These are phyloP conservation scores for Triticum monococcum DNA, from an alignment of 176 grass and related monocot species.

Conservation along the genomic window DNA sequence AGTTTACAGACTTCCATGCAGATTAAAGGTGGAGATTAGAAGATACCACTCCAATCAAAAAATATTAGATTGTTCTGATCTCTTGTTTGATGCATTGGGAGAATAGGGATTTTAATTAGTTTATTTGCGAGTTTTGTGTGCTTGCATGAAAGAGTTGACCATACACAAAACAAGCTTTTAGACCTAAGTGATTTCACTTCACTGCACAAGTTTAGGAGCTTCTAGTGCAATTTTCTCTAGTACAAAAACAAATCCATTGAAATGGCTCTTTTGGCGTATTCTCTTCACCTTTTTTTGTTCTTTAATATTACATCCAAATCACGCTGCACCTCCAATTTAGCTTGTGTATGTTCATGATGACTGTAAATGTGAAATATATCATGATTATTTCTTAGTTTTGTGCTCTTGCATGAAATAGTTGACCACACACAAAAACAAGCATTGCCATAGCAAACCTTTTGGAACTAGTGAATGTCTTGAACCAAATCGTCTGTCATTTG, in stretches of 20 bases:
- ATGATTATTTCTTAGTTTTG: slow-evolving; percentile 1
- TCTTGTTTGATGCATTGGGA: too few species aligned
- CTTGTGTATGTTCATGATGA: slow-evolving; percentile 11
- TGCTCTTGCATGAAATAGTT: slow-evolving; percentile 5
- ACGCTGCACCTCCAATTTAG: not conserved
- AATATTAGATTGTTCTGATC: too few species aligned
- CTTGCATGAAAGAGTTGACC: not conserved
- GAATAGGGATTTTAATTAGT: too few species aligned
- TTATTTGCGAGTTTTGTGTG: slow-evolving; percentile 1
- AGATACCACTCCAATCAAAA: too few species aligned
- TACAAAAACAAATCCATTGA: not conserved
- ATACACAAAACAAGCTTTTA: not conserved
- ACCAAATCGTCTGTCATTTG: not conserved
- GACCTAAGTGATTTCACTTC: not conserved
- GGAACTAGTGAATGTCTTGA: not conserved
- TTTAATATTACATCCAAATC: not conserved
- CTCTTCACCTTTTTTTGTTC: not conserved
- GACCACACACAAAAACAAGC: not conserved
- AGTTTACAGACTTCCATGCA: too few species aligned
- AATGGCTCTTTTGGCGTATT: not conserved
- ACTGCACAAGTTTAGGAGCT: not conserved
- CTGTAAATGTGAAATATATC: not conserved
- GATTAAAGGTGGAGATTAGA: too few species aligned
- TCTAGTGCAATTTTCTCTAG: slow-evolving; percentile 6
- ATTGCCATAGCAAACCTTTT: slow-evolving; percentile 3